These are phyloP conservation scores for Collybiopsis luxurians DNA, from an alignment of 768 basidiomycete genomes.

Conservation along the genomic window DNA sequence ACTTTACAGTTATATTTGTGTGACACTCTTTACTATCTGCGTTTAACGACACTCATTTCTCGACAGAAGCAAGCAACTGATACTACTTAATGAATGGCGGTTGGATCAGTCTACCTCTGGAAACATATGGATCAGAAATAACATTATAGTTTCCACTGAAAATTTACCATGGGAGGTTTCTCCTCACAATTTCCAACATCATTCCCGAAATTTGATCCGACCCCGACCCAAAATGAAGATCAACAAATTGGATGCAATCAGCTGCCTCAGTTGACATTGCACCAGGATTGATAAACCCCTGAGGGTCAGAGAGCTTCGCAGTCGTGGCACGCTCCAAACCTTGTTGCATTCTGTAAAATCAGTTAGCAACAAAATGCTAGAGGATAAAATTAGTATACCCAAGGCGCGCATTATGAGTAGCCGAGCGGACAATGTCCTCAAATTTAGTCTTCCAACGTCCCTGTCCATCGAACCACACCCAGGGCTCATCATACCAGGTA, in stretches of 20 bases:
- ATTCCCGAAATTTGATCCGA: neutral
- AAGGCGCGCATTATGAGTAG: neutral
- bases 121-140: too few relatives aligned
- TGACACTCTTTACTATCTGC: too few relatives aligned
- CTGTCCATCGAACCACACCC: neutral
- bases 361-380: neutral
- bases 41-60: too few relatives aligned
- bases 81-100: too few relatives aligned
- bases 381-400: neutral
- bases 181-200: neutral
- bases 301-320: neutral
- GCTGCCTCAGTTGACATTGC: neutral
- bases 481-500: conserved; percentile 1
- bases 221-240: neutral
- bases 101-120: too few relatives aligned
- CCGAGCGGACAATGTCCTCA: neutral
- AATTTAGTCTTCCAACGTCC: neutral
- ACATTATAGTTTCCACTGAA: too few relatives aligned
- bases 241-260: conserved; percentile 1
- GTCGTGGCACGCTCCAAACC: neutral
- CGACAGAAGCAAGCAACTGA: too few relatives aligned
- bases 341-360: neutral
- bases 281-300: neutral
- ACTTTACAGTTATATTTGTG: too few relatives aligned
- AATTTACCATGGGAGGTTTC: too few relatives aligned